phyloP scores from a whole-genome alignment of 2,329 filamentous ascomycete genomes.

The Penicillium griseofulvum region DNA sequence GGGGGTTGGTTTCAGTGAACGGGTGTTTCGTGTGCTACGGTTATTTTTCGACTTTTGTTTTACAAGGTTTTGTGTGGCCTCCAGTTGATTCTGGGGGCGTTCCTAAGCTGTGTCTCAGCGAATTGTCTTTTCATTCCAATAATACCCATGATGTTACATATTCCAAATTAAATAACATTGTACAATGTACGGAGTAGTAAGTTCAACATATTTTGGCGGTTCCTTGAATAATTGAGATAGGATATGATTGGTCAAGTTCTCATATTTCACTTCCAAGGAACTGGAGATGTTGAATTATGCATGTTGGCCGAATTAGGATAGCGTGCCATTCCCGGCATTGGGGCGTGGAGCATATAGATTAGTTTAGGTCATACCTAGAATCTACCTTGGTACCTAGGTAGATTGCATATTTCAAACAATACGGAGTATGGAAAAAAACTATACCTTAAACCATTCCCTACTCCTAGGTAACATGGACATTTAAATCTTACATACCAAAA shows the following conservation, averaged over 20 bases:
- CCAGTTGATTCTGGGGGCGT: constrained; percentile 26
- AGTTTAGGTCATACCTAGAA: too few species aligned
- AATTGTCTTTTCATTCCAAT: constrained; percentile 31
- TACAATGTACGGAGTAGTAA: too few species aligned
- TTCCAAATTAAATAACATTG: neutral
- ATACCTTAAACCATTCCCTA: too few species aligned
- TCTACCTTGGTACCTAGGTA: too few species aligned
- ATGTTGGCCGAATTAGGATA: neutral
- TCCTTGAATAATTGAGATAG: neutral
- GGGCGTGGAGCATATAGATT: neutral
- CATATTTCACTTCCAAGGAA: too few species aligned
- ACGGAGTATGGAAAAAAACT: too few species aligned
- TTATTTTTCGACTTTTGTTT: constrained; percentile 1
- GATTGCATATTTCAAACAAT: neutral
- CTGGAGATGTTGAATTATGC: constrained; percentile 4
- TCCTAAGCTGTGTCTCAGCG: constrained; percentile 42
- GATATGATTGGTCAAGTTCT: neutral
- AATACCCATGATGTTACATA: constrained; percentile 33
- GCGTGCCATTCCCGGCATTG: neutral
- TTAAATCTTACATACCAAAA: too few species aligned
- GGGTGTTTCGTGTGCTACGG: neutral
- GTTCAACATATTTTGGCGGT: neutral
- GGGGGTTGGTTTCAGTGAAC: neutral
- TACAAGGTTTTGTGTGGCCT: constrained; percentile 2
- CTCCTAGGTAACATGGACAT: too few species aligned